phyloP scores from a whole-genome alignment of 352 stramenopile species.

The Phytophthora aleatoria region DNA sequence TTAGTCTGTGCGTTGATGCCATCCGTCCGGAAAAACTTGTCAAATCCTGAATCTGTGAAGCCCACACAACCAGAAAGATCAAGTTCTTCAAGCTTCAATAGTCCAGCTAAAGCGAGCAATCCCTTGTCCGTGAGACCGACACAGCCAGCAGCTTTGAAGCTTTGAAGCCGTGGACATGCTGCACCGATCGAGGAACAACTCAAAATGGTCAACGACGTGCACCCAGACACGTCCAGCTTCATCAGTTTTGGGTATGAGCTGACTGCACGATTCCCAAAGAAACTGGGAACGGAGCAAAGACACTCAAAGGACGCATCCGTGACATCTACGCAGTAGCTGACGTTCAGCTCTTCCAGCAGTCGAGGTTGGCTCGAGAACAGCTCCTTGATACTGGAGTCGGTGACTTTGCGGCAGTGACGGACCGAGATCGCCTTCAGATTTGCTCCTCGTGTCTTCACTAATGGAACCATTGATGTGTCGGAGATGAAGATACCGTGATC shows the following conservation, averaged over 20 bases:
- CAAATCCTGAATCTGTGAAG: constrained; percentile 52
- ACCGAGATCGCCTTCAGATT: constrained; percentile 52
- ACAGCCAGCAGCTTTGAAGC: constrained; percentile 50
- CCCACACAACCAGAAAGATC: constrained; percentile 52
- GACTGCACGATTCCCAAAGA: constrained; percentile 52
- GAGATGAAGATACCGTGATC: constrained; percentile 52
- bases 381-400: constrained; percentile 48
- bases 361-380: constrained; percentile 53
- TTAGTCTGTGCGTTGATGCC: constrained; percentile 23
- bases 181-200: constrained; percentile 66
- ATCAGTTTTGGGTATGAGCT: constrained; percentile 49
- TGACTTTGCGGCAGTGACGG: constrained; percentile 40
- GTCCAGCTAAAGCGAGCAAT: constrained; percentile 48
- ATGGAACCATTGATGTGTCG: constrained; percentile 38
- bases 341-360: constrained; percentile 58
- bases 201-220: constrained; percentile 52
- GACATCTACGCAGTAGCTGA: constrained; percentile 54
- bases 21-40: constrained; percentile 51
- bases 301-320: constrained; percentile 66
- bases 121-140: constrained; percentile 64
- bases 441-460: constrained; percentile 43
- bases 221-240: constrained; percentile 64
- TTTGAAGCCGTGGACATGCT: constrained; percentile 58
- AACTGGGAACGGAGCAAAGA: constrained; percentile 53
- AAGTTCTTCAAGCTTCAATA: constrained; percentile 56